Percentiles rank a stretch among this genome's conserved stretches.
Evolutionary conservation across 2,329 filamentous ascomycete species (phyloP).

Genomic region (Torrubiellomyces zombiae): DNA sequence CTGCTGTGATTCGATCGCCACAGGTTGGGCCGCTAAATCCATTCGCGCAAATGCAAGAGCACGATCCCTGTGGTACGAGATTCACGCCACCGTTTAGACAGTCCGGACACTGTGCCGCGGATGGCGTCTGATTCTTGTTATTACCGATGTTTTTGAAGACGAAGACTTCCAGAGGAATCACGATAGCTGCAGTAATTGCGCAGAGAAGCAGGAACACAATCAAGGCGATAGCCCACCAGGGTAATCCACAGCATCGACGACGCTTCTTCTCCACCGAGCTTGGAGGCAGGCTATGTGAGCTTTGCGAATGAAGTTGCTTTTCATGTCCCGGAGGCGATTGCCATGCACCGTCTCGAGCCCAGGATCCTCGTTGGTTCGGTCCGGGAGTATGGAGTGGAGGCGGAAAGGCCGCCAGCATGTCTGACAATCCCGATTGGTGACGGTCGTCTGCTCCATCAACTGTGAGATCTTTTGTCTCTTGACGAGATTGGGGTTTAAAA

Average conservation of each 20-base stretch:
- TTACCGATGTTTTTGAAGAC: conserved; percentile 35
- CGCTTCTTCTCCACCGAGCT: conserved; percentile 22
- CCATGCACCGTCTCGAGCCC: conserved; percentile 29
- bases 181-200: conserved; percentile 62
- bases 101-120: conserved; percentile 38
- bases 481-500: too few relatives aligned
- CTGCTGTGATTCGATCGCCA: conserved; percentile 26
- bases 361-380: conserved; percentile 24
- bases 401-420: conserved; percentile 50
- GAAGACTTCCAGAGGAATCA: conserved; percentile 56
- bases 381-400: conserved; percentile 37
- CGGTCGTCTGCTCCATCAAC: conserved; percentile 23
- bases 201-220: conserved; percentile 47
- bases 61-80: conserved; percentile 48
- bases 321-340: conserved; percentile 22
- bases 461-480: too few relatives aligned
- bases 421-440: conserved; percentile 37
- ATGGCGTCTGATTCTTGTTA: conserved; percentile 18
- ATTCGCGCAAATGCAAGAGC: conserved; percentile 77
- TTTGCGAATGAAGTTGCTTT: conserved; percentile 5
- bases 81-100: conserved; percentile 74
- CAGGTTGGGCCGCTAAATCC: conserved; percentile 56
- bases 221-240: conserved; percentile 60
- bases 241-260: conserved; percentile 69
- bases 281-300: too few relatives aligned